Evolutionary conservation across 78 protist species (phyloP).

Genomic region (Dictyostelium capitatum): DNA sequence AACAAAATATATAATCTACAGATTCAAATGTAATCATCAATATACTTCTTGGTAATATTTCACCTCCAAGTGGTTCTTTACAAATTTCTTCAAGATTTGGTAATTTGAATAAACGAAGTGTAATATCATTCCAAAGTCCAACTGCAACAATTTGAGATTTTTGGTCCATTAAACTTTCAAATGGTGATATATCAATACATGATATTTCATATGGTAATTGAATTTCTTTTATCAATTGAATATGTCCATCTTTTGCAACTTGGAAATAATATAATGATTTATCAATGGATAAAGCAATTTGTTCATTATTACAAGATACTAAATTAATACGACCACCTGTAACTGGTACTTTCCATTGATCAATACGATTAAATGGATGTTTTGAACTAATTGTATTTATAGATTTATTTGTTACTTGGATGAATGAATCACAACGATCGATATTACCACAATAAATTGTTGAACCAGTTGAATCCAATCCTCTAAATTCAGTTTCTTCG

Average conservation of each 20-base stretch:
- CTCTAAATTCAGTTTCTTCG: conserved; percentile 83
- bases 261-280: conserved; percentile 57
- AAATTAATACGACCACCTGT: conserved; percentile 45
- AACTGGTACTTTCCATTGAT: conserved; percentile 56
- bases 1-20: conserved; percentile 65
- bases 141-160: conserved; percentile 50
- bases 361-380: background rate
- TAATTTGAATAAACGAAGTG: conserved; percentile 78
- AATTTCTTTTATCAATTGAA: background rate
- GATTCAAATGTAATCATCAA: conserved; percentile 81
- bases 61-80: conserved; percentile 79
- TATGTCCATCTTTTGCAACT: background rate
- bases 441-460: conserved; percentile 86
- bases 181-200: conserved; percentile 82
- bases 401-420: conserved; percentile 68
- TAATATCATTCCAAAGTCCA: conserved; percentile 92
- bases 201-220: conserved; percentile 85
- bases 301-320: conserved; percentile 65
- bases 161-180: conserved; percentile 25
- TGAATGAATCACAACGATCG: background rate
- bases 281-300: conserved; percentile 78
- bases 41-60: conserved; percentile 90
- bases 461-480: conserved; percentile 75
- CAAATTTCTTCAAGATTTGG: conserved; percentile 78
- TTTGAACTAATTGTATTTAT: conserved; percentile 22